Evolutionary conservation across 768 basidiomycete species (phyloP), one percentile per base, ranked within the genome.

Genomic region (Tricholoma furcatifolium): DNA sequence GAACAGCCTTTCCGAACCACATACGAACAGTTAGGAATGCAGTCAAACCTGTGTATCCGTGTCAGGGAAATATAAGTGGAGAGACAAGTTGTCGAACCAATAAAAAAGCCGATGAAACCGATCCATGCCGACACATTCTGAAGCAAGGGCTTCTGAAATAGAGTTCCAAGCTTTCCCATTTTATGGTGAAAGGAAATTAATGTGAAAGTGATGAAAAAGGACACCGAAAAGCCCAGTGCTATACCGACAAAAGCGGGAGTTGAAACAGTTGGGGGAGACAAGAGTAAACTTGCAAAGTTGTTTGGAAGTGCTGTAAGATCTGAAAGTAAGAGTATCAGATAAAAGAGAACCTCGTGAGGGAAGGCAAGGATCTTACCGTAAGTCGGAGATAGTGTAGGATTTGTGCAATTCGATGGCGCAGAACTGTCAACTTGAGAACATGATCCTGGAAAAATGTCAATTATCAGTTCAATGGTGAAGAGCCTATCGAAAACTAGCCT

Each of bases 1-100:
- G 79, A 0, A 85, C 82, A 2, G 88, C 83, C 67, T 91, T 89
- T 17, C 84, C 87, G 56, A 89, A 89, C 81, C 85, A 89, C 80
- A 92, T 87, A 55, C 87, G 82, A 48, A 87, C 69, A 53, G 91
- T 76, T 17, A 89, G 73, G 70, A 88, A 87, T 8, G 85, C 74
- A 2, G 82, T 82, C 53, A 88, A 66, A 12, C 88, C 88, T 89
- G 42, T 27, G n/a, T 36, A 23, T 35, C 23, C 31, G 18, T 32
- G n/a, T 31, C 17, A 35, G 17, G 35, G 43, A 12, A 43, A 10
- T 41, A 38, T 52, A 35, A 31, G 56, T 14, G 31, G 41, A 43
- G 14, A 15, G 35, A n/a, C 12, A n/a, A 12, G 38, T 20, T 39
- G 30, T 63, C 73, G 30, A 54, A 83, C 88, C 88, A 41, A 87